Conservation (phyloP, 1,139 yeast genomes). For the Protomyces macrosporus region DNA sequence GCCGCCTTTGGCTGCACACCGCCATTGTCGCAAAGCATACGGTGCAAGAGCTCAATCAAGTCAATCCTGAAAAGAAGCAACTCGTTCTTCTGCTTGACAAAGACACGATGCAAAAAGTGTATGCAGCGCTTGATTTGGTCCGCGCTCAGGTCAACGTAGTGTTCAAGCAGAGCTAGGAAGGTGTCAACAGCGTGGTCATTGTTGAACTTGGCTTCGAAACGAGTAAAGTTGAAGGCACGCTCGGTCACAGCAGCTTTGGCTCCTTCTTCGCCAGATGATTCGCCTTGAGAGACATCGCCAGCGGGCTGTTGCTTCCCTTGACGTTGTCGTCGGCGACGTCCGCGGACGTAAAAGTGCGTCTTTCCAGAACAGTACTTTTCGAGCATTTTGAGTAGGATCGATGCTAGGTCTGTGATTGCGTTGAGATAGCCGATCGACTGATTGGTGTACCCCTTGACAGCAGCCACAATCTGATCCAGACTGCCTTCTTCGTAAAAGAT, state of each 20-base stretch:
- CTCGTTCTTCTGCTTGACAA: constrained; percentile 59
- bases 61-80: constrained; percentile 67
- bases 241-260: constrained; percentile 44
- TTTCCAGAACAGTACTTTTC: constrained; percentile 64
- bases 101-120: constrained; percentile 65
- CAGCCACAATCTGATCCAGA: constrained; percentile 51
- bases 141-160: constrained; percentile 59
- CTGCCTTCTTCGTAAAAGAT: constrained; percentile 63
- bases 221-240: constrained; percentile 49
- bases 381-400: constrained; percentile 60
- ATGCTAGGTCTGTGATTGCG: constrained; percentile 61
- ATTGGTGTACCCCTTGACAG: constrained; percentile 65
- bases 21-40: constrained; percentile 42
- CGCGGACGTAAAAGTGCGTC: constrained; percentile 34
- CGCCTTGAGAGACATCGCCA: constrained; percentile 40
- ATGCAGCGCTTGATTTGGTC: constrained; percentile 60
- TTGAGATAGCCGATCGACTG: constrained; percentile 40
- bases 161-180: constrained; percentile 48
- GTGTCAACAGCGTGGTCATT: constrained; percentile 45
- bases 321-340: constrained; percentile 36
- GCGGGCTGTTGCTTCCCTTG: constrained; percentile 3
- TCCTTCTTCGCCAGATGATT: constrained; percentile 40
- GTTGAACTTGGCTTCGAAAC: constrained; percentile 37
- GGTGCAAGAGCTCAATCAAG: constrained; percentile 55
- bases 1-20: constrained; percentile 43